These are phyloP conservation scores for Metrosideros polymorpha DNA, from an alignment of 441 rosid genomes.

Conservation along the genomic window DNA sequence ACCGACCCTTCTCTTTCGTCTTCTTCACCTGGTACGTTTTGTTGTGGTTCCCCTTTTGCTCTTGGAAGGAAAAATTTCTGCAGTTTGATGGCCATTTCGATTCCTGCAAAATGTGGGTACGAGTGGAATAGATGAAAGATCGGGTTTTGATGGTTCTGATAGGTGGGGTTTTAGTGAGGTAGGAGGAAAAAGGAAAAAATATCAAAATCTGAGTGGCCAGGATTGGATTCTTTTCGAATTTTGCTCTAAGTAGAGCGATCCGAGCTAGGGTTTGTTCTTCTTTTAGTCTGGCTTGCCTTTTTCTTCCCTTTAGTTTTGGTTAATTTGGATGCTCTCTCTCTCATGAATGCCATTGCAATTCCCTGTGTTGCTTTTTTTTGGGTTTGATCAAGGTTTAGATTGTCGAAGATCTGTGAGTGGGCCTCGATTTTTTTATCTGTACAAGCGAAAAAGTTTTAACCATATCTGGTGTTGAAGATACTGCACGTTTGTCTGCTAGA, in stretches of 20 bases:
- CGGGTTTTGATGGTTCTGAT: neutral
- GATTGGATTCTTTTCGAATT: neutral
- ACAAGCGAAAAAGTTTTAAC: neutral
- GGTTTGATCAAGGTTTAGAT: neutral
- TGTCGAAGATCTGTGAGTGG: neutral
- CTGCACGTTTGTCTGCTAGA: neutral
- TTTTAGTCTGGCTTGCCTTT: neutral
- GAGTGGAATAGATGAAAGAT: neutral
- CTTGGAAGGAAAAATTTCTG: neutral
- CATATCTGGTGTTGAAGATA: neutral
- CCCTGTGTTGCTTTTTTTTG: neutral
- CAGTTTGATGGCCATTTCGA: neutral
- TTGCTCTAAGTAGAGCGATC: neutral
- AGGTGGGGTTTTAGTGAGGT: neutral
- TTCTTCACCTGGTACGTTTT: neutral
- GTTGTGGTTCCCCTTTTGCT: neutral
- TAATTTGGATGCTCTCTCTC: neutral
- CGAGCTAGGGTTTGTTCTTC: neutral
- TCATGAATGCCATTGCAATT: neutral
- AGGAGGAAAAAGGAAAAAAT: neutral
- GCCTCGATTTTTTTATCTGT: neutral
- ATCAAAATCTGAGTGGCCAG: neutral
- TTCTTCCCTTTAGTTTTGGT: neutral
- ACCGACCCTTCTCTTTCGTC: neutral
- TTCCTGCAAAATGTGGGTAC: neutral